Percentiles rank a stretch among this genome's conserved stretches.
These are phyloP conservation scores for Clarireedia homoeocarpa DNA, from an alignment of 2,329 filamentous ascomycete genomes.

Conservation along the genomic window DNA sequence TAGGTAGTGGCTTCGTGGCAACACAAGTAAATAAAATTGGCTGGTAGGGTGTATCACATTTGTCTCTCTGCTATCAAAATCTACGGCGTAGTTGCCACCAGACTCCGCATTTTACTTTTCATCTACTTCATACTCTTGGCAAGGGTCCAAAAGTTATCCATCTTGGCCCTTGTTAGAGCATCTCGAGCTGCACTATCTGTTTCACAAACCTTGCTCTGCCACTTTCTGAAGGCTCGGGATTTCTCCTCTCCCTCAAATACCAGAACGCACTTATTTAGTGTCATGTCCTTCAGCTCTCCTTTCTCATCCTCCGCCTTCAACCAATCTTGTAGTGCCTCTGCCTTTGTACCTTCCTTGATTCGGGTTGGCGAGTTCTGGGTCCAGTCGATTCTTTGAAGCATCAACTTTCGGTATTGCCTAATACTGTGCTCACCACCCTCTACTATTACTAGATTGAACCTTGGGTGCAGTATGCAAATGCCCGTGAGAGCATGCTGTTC, in stretches of 20 bases:
- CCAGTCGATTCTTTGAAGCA: slow-evolving; percentile 93
- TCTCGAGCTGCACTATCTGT: slow-evolving; percentile 85
- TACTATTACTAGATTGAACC: slow-evolving; percentile 81
- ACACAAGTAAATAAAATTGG: not conserved
- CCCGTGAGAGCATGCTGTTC: slow-evolving; percentile 83
- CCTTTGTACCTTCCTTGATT: slow-evolving; percentile 52
- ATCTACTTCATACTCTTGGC: slow-evolving; percentile 55
- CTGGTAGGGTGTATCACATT: slow-evolving; percentile 1
- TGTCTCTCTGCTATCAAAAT: not conserved
- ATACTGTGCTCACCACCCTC: slow-evolving; percentile 84
- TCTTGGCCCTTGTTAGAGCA: slow-evolving; percentile 68
- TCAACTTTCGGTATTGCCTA: slow-evolving; percentile 80
- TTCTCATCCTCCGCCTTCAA: slow-evolving; percentile 70
- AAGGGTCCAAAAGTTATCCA: slow-evolving; percentile 92
- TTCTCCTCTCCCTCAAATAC: slow-evolving; percentile 91
- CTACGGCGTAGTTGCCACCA: not conserved
- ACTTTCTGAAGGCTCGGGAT: slow-evolving; percentile 72
- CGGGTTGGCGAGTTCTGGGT: slow-evolving; percentile 73
- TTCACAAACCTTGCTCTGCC: slow-evolving; percentile 86
- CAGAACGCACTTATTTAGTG: slow-evolving; percentile 71
- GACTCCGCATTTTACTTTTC: not conserved
- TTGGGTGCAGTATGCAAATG: slow-evolving; percentile 85
- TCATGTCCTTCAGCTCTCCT: slow-evolving; percentile 73
- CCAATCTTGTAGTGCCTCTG: slow-evolving; percentile 62
- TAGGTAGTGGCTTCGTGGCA: not conserved